Conservation (phyloP, 1,139 yeast species). For the Suhomyces guaymorum region DNA sequence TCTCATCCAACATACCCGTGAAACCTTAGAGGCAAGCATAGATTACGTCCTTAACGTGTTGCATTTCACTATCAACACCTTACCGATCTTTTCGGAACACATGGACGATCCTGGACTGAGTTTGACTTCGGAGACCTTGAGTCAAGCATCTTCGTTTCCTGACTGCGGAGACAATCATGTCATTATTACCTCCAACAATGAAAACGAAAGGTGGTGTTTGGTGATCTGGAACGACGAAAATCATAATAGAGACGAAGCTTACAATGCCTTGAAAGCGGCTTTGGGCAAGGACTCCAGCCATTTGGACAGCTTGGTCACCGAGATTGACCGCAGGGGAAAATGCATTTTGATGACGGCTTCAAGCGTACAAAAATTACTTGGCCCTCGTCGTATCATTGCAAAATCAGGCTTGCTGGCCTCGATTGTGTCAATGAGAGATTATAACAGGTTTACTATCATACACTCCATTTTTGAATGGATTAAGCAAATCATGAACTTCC, state of each 20-base stretch:
- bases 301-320: too few species aligned
- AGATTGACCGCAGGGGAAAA: conserved; percentile 37
- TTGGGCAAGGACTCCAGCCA: too few species aligned
- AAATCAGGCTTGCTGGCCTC: conserved; percentile 58
- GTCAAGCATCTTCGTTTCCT: conserved; percentile 34
- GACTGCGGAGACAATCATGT: conserved; percentile 31
- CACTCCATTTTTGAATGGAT: conserved; percentile 53
- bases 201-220: conserved; percentile 47
- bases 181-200: too few species aligned
- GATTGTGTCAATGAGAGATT: conserved; percentile 50
- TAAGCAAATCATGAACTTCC: conserved; percentile 35
- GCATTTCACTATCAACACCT: conserved; percentile 34
- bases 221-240: conserved; percentile 75
- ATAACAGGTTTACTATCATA: conserved; percentile 48
- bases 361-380: conserved; percentile 22
- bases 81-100: conserved; percentile 38
- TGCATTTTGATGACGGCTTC: conserved; percentile 27
- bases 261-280: conserved; percentile 40
- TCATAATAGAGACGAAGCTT: conserved; percentile 57
- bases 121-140: conserved; percentile 27
- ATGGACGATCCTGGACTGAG: conserved; percentile 5
- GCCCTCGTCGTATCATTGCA: conserved; percentile 38
- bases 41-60: conserved; percentile 53
- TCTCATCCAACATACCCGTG: too few species aligned
- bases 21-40: conserved; percentile 39